Evolutionary conservation across 345 rosid genomes (phyloP).

Genomic region (Physaria fendleri): DNA sequence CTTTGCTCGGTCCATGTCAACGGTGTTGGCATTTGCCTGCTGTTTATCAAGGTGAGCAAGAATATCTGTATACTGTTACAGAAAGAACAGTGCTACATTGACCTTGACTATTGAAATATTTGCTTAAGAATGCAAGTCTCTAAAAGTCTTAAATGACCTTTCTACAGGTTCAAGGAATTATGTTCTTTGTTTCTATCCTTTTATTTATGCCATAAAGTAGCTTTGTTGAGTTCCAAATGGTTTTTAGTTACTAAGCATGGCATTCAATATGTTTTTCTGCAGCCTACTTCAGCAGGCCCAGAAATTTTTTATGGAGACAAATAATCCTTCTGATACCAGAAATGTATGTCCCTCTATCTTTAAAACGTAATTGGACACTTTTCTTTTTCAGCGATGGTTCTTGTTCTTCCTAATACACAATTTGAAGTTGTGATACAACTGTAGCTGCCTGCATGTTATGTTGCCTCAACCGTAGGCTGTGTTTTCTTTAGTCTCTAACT

Average conservation of each 20-base stretch:
- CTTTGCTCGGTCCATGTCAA: conserved; percentile 66
- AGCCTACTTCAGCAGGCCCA: conserved; percentile 76
- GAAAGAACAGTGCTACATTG: background rate
- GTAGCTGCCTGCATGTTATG: background rate
- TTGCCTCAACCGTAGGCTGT: background rate
- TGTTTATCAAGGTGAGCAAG: conserved; percentile 74
- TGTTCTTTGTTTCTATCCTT: background rate
- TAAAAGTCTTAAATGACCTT: background rate
- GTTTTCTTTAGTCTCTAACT: background rate
- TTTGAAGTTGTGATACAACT: background rate
- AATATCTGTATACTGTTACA: background rate
- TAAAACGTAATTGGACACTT: background rate
- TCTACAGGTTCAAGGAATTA: background rate
- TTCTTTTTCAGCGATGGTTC: background rate
- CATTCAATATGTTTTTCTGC: conserved; percentile 15
- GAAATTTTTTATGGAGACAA: conserved; percentile 51
- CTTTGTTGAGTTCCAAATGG: background rate
- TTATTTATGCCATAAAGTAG: background rate
- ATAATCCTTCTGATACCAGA: conserved; percentile 54
- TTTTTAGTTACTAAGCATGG: conserved; percentile 9
- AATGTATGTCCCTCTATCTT: conserved; percentile 44
- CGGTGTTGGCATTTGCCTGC: conserved; percentile 76
- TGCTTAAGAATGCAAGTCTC: conserved; percentile 1
- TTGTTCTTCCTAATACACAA: background rate
- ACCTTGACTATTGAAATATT: conserved; percentile 1